Evolutionary conservation across 2,329 filamentous ascomycete genomes (phyloP).

Genomic region (Xylaria sp.): DNA sequence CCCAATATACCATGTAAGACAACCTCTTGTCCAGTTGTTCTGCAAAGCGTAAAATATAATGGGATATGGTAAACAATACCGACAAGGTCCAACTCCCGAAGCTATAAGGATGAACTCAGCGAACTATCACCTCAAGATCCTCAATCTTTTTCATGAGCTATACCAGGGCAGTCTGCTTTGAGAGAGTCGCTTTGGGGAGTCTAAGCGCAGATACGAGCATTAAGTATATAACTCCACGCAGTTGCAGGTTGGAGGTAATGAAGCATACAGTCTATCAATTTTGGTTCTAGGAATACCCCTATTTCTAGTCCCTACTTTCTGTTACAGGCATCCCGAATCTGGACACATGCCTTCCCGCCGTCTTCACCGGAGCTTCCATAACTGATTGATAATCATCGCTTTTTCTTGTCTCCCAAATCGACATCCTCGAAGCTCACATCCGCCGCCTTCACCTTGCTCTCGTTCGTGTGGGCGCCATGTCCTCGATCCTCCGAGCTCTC

Average conservation of each 20-base stretch:
- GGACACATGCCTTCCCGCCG: not conserved
- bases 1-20: too few relatives aligned
- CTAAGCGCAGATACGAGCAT: too few relatives aligned
- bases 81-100: too few relatives aligned
- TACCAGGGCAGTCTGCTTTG: too few relatives aligned
- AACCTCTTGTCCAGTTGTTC: too few relatives aligned
- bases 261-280: conserved; percentile 1
- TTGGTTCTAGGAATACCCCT: conserved; percentile 7
- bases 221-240: too few relatives aligned
- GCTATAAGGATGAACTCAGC: too few relatives aligned
- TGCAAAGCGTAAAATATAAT: too few relatives aligned
- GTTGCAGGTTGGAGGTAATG: not conserved
- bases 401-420: conserved; percentile 9
- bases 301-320: conserved; percentile 5
- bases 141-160: too few relatives aligned
- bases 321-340: not conserved
- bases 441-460: conserved; percentile 19
- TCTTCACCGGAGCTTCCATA: not conserved
- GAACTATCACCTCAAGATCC: too few relatives aligned
- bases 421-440: conserved; percentile 15
- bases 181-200: too few relatives aligned
- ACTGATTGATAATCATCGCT: not conserved
- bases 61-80: too few relatives aligned
- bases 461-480: conserved; percentile 13
- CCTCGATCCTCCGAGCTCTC: conserved; percentile 3